Base-by-base conservation (phyloP, 2,329 filamentous ascomycete species). In the Neoascochyta sp. region DNA sequence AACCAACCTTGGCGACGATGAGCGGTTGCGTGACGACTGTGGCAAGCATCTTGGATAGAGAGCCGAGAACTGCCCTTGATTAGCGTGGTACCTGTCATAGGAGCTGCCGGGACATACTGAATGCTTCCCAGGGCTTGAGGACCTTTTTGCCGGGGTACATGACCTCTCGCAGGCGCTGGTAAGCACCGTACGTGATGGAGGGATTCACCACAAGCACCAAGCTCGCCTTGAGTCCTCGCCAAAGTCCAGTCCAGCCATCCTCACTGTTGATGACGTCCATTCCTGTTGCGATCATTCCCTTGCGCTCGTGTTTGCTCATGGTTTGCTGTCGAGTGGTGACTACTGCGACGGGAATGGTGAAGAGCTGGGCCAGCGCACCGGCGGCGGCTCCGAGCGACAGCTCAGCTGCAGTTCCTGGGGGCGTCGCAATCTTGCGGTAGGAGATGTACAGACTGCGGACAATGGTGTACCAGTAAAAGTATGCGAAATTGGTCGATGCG, bases 391-490 rank as follows among this genome's bases (percentile, higher is more conserved):
- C 92, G 8, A 98, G 73, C 2, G 80, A 75, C 34, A 98, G 73
- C 65, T 98, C 92, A 24, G 83, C 73, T 4, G 83, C 76, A 1
- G 89, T 96, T 12, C 85, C 81, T 2, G 88, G 86, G 15, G 81
- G 60, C 46, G 75, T 76, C 40, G 73, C 62, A 22, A 76, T 68
- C 45, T 75, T 76, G 47, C 67, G 68, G 14, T 71, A 73, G 11
- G 69, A 66, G 45, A 86, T 66, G 62, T 96, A 96, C 12, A 95
- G 65, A 10, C 79, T 79, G 42, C 92, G 80, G 17, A 95, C 86
- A 16, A 92, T 68, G 4, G 87, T 90, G 63, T 96, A 96, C 89
- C 90, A 96, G 70, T 98, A 98, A 63, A 98, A 98, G 68, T 98
- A 98, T 53, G 92, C 92, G 61, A 98, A 98, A 65, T 98, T 98